Evolutionary conservation across 495 filamentous ascomycete species (phyloP).

Genomic region (Annulohypoxylon nitens): DNA sequence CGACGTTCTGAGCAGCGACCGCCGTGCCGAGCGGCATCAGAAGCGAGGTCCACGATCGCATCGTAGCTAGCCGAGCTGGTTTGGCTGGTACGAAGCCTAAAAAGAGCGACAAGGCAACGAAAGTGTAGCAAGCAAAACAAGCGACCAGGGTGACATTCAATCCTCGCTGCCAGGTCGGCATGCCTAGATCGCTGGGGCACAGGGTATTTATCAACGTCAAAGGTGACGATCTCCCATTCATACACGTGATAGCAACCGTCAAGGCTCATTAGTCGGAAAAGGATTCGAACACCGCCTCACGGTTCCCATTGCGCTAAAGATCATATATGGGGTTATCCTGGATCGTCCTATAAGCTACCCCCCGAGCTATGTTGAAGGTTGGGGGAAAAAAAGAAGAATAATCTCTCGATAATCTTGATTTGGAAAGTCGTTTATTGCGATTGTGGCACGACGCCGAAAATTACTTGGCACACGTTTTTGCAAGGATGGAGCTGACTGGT

Average conservation of each 20-base stretch:
- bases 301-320: neutral
- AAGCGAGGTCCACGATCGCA: slow-evolving; percentile 28
- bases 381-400: neutral
- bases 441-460: neutral
- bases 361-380: neutral
- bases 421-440: neutral
- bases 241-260: slow-evolving; percentile 16
- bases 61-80: neutral
- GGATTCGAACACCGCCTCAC: slow-evolving; percentile 3
- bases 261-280: slow-evolving; percentile 8
- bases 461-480: slow-evolving; percentile 29
- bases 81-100: slow-evolving; percentile 5
- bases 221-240: slow-evolving; percentile 3
- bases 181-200: neutral
- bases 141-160: neutral
- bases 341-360: neutral
- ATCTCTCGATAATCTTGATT: neutral
- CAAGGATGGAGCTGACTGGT: slow-evolving; percentile 27
- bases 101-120: slow-evolving; percentile 11
- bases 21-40: slow-evolving; percentile 16
- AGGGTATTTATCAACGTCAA: neutral
- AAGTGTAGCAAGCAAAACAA: neutral
- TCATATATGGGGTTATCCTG: neutral
- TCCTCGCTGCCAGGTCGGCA: slow-evolving; percentile 16
- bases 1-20: slow-evolving; percentile 44